phyloP scores from a whole-genome alignment of 78 protist genomes.

The Chrysochromulina tobinii region DNA sequence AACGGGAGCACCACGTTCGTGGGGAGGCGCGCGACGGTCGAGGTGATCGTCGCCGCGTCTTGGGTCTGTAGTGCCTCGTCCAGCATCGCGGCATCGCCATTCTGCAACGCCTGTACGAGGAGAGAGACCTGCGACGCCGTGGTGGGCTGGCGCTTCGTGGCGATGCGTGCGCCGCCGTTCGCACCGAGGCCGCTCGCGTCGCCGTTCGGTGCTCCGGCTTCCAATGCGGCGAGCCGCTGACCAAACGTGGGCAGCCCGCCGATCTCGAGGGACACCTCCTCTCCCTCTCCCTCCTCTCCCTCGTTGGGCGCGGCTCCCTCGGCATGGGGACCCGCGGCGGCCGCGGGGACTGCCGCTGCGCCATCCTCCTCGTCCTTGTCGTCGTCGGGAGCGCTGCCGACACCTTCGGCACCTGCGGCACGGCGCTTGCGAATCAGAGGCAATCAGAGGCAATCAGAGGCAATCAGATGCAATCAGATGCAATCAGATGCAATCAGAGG shows the following conservation, averaged over 20 bases:
- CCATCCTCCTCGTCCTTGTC: no score
- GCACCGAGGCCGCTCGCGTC: neutral
- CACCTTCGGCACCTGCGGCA: no score
- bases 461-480: no score
- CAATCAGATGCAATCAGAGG: no score
- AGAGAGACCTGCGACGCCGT: neutral
- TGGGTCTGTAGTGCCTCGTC: neutral
- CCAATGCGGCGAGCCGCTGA: neutral
- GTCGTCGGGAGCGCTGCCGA: no score
- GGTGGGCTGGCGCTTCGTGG: neutral
- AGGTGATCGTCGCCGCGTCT: neutral
- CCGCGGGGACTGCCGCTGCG: neutral
- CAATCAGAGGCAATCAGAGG: no score
- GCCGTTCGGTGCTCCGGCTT: neutral
- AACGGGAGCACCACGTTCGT: neutral
- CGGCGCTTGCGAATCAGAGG: no score
- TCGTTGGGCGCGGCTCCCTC: neutral
- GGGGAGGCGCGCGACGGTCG: conserved; percentile 8
- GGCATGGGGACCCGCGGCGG: neutral
- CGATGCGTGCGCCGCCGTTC: no score
- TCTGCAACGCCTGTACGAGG: neutral
- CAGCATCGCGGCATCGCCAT: neutral
- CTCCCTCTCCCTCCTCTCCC: neutral
- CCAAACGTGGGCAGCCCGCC: neutral
- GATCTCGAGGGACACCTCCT: no score